Percentiles rank a stretch among this genome's conserved stretches.
Conservation (phyloP, 495 filamentous ascomycete genomes). For the Cryomyces minteri region DNA sequence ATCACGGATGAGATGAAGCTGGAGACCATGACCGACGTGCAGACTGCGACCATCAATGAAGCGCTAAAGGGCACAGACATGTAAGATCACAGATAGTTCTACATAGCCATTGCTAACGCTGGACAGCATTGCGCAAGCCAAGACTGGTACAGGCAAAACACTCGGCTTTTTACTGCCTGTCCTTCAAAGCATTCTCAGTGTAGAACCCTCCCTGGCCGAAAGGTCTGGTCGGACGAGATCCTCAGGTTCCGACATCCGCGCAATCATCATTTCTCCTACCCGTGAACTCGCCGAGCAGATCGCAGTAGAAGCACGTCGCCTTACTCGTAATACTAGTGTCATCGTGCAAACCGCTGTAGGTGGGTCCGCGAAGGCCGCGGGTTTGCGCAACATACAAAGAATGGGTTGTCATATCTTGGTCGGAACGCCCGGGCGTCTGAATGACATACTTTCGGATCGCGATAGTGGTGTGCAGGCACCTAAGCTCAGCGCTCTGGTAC, state of each 20-base stretch:
- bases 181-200: conserved; percentile 38
- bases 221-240: conserved; percentile 12
- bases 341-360: conserved; percentile 77
- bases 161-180: conserved; percentile 24
- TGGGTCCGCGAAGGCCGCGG: conserved; percentile 52
- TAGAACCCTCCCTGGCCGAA: conserved; percentile 31
- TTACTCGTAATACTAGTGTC: conserved; percentile 48
- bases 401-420: conserved; percentile 81
- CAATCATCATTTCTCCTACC: conserved; percentile 85
- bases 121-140: conserved; percentile 24
- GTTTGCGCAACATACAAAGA: conserved; percentile 41
- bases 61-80: conserved; percentile 64
- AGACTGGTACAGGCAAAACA: conserved; percentile 28
- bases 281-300: conserved; percentile 94
- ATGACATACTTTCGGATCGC: conserved; percentile 64
- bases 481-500: conserved; percentile 57
- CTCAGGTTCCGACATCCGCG: conserved; percentile 51
- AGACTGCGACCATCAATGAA: conserved; percentile 60
- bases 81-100: conserved; percentile 31
- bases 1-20: conserved; percentile 59
- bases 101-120: neutral
- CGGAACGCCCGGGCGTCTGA: conserved; percentile 76
- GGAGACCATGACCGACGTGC: conserved; percentile 85
- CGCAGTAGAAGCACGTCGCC: conserved; percentile 55
- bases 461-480: conserved; percentile 48